Percentiles rank a stretch among this genome's conserved stretches.
These are phyloP conservation scores for Myxozyma sirexii DNA, from an alignment of 805 yeast species.

Conservation along the genomic window DNA sequence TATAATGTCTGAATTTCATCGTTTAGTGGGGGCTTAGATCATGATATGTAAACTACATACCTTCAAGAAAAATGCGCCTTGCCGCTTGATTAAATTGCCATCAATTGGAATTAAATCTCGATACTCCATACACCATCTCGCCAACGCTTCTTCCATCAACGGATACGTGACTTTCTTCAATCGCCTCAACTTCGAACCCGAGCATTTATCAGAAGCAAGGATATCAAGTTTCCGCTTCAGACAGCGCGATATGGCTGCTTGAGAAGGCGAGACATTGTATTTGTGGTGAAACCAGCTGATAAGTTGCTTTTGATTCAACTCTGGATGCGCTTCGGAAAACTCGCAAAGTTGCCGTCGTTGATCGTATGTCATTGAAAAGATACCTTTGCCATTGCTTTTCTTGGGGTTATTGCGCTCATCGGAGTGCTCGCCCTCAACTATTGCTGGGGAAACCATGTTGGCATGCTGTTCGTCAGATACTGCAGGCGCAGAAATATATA, in stretches of 20 bases:
- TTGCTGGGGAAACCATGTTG: no score
- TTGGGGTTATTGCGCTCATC: neutral
- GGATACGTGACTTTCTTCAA: constrained; percentile 31
- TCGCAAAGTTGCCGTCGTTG: constrained; percentile 31
- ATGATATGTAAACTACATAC: neutral
- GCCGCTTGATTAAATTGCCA: constrained; percentile 25
- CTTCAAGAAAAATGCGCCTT: constrained; percentile 25
- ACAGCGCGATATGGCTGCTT: constrained; percentile 33
- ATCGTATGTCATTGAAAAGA: constrained; percentile 32
- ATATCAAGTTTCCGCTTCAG: constrained; percentile 30
- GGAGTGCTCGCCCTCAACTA: no score
- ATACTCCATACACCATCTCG: constrained; percentile 29
- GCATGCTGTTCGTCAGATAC: no score
- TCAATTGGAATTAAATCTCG: constrained; percentile 24
- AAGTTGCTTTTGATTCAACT: constrained; percentile 25
- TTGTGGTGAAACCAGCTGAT: constrained; percentile 25
- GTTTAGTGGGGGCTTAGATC: neutral
- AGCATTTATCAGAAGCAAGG: constrained; percentile 4
- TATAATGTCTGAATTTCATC: constrained; percentile 12
- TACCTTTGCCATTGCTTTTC: constrained; percentile 2
- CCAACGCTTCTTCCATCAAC: constrained; percentile 32
- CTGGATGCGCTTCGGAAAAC: constrained; percentile 29
- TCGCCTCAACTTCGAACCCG: constrained; percentile 13
- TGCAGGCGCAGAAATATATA: no score
- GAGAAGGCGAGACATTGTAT: constrained; percentile 27